These are phyloP conservation scores for Penicillium silybi DNA, from an alignment of 495 filamentous ascomycete genomes.

Conservation along the genomic window DNA sequence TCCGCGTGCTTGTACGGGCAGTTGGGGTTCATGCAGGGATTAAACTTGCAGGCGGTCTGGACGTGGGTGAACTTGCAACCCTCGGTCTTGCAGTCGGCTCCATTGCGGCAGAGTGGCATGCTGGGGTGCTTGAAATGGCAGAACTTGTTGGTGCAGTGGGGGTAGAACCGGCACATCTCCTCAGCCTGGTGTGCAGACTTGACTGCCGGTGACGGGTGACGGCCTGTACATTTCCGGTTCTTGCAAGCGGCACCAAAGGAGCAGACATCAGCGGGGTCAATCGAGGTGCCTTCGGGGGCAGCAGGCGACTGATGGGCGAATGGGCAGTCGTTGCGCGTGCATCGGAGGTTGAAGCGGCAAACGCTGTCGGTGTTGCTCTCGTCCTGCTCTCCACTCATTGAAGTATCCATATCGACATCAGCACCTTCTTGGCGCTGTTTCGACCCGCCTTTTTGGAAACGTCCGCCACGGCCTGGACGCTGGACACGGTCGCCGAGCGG, in stretches of 20 bases:
- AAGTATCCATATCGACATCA: conserved; percentile 42
- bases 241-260: conserved; percentile 87
- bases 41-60: conserved; percentile 81
- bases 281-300: conserved; percentile 71
- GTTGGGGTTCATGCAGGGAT: conserved; percentile 77
- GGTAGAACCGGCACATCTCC: conserved; percentile 89
- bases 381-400: conserved; percentile 41
- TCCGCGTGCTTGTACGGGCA: conserved; percentile 92
- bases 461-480: conserved; percentile 38
- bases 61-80: conserved; percentile 89
- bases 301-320: conserved; percentile 94
- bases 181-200: conserved; percentile 73
- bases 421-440: conserved; percentile 19
- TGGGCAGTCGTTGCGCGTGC: conserved; percentile 82
- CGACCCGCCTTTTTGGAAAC: conserved; percentile 31
- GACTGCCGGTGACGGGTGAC: conserved; percentile 87
- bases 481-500: conserved; percentile 79
- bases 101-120: conserved; percentile 85
- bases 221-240: conserved; percentile 87
- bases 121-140: conserved; percentile 84
- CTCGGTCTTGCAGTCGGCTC: conserved; percentile 78
- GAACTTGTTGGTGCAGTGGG: conserved; percentile 81
- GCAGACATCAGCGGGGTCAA: conserved; percentile 80
- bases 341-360: conserved; percentile 85
- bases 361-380: conserved; percentile 48